Conservation (phyloP, 345 rosid species). For the Orychophragmus violaceus region DNA sequence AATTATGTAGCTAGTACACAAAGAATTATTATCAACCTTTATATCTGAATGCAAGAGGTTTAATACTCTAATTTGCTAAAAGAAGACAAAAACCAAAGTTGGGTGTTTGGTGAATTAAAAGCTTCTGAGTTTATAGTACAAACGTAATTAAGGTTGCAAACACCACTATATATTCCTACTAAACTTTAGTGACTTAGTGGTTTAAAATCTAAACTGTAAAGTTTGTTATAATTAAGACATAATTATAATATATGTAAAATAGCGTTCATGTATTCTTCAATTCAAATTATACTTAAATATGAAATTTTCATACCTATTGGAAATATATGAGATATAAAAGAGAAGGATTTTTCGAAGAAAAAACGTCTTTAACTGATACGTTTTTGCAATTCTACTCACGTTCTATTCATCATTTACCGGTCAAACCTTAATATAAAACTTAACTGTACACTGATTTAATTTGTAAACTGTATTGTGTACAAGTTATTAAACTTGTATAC, state of each 20-base stretch:
- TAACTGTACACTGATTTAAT: too few species aligned
- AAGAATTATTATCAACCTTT: neutral
- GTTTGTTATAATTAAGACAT: neutral
- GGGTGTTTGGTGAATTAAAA: constrained; percentile 23
- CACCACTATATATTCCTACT: neutral
- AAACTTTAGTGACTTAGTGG: neutral
- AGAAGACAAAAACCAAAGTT: constrained; percentile 17
- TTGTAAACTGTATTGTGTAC: too few species aligned
- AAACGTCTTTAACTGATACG: neutral
- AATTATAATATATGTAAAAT: neutral
- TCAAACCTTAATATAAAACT: too few species aligned
- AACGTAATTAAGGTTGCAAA: constrained; percentile 11
- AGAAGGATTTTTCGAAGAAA: neutral
- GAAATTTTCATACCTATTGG: too few species aligned
- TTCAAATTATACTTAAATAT: neutral
- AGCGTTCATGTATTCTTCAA: neutral
- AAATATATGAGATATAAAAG: too few species aligned
- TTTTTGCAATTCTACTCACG: neutral
- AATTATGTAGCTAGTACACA: neutral
- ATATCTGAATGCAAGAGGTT: neutral
- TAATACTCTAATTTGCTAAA: neutral
- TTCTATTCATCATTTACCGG: too few species aligned
- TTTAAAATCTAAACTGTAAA: neutral
- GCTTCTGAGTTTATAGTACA: constrained; percentile 3
- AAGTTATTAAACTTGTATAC: too few species aligned